Conservation (phyloP, 1,284 basidiomycete species). For the Pterulicium gracile region DNA sequence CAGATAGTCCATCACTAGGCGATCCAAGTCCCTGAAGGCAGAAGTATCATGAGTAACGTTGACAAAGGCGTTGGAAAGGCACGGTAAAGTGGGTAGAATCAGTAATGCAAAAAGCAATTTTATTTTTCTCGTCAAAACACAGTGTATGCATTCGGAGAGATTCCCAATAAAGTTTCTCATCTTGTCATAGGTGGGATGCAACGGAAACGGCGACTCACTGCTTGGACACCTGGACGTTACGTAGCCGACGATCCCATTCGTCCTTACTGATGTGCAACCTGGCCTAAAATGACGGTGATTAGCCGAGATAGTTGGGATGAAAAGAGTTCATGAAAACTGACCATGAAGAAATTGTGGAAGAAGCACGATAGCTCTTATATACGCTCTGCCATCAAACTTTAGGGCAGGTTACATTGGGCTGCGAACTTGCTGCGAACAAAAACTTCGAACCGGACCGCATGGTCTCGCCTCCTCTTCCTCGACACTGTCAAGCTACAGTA, state of each 20-base stretch:
- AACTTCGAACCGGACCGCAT: too few relatives aligned
- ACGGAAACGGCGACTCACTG: slow-evolving; percentile 38
- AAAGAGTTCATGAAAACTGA: slow-evolving; percentile 14
- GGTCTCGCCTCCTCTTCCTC: too few relatives aligned
- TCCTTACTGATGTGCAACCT: slow-evolving; percentile 54
- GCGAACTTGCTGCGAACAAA: too few relatives aligned
- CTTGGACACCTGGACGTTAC: slow-evolving; percentile 68
- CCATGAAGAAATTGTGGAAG: slow-evolving; percentile 15
- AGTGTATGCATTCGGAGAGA: slow-evolving; percentile 74
- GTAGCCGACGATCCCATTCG: slow-evolving; percentile 67
- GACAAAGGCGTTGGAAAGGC: too few relatives aligned
- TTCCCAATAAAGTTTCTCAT: slow-evolving; percentile 62
- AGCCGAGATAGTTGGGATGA: not conserved
- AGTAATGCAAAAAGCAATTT: slow-evolving; percentile 66
- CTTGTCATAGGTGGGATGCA: slow-evolving; percentile 25
- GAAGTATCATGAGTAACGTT: slow-evolving; percentile 17
- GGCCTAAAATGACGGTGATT: slow-evolving; percentile 8
- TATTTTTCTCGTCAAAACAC: slow-evolving; percentile 45
- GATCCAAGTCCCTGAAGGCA: slow-evolving; percentile 72
- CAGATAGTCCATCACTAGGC: slow-evolving; percentile 96
- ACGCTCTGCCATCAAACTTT: not conserved
- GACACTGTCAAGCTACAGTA: too few relatives aligned
- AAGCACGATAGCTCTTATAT: slow-evolving; percentile 3
- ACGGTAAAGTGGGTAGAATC: slow-evolving; percentile 57
- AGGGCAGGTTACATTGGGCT: slow-evolving; percentile 1